Evolutionary conservation across 1,139 yeast species (phyloP).

Genomic region (Meyerozyma elateridarum): DNA sequence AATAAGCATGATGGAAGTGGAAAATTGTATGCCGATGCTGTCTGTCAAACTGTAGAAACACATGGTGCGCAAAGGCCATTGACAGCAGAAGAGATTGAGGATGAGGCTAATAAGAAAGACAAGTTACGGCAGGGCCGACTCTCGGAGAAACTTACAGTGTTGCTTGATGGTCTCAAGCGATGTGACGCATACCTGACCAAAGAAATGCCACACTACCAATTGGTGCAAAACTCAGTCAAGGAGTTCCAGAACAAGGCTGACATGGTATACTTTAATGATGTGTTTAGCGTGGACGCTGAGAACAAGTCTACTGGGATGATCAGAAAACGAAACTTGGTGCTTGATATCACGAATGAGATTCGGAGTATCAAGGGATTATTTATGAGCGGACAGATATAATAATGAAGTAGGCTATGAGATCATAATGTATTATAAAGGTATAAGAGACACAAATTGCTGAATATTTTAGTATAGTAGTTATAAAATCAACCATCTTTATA

Average conservation of each 20-base stretch:
- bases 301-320: slow-evolving; percentile 5
- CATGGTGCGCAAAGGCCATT: slow-evolving; percentile 12
- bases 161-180: slow-evolving; percentile 20
- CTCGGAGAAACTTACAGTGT: slow-evolving; percentile 19
- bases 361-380: slow-evolving; percentile 41
- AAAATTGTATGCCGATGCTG: slow-evolving; percentile 35
- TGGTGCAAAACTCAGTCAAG: slow-evolving; percentile 27
- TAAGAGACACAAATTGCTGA: no score
- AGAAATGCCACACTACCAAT: slow-evolving; percentile 34
- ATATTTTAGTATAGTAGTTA: no score
- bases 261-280: slow-evolving; percentile 28
- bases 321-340: slow-evolving; percentile 28
- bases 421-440: no score
- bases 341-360: slow-evolving; percentile 37
- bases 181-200: slow-evolving; percentile 27
- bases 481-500: no score
- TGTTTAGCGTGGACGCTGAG: slow-evolving; percentile 17
- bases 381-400: slow-evolving; percentile 39
- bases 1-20: slow-evolving; percentile 29
- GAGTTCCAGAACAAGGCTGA: slow-evolving; percentile 37
- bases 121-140: slow-evolving; percentile 24
- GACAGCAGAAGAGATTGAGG: slow-evolving; percentile 13
- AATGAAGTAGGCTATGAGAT: no score
- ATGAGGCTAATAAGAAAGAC: slow-evolving; percentile 19
- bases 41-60: slow-evolving; percentile 34